Conservation (phyloP, 495 filamentous ascomycete species). For the Penicillium odoratum region DNA sequence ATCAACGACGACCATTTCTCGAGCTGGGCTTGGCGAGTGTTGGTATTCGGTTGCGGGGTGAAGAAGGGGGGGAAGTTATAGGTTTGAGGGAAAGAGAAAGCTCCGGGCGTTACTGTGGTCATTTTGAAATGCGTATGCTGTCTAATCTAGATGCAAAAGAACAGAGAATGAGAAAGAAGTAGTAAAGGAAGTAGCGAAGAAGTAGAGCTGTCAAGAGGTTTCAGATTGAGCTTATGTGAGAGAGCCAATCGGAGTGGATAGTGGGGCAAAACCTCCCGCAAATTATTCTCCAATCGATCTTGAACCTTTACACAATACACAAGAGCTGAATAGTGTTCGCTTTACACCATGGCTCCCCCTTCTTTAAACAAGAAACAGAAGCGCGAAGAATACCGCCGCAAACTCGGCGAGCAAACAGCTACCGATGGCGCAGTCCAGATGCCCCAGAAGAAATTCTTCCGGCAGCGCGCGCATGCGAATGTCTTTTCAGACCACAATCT, state of each 20-base stretch:
- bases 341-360: constrained; percentile 44
- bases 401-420: constrained; percentile 23
- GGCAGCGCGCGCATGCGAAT: constrained; percentile 95
- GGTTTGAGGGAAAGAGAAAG: constrained; percentile 43
- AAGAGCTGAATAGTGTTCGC: background rate
- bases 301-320: constrained; percentile 1
- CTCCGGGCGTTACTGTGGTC: constrained; percentile 19
- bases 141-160: background rate
- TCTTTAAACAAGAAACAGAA: constrained; percentile 66
- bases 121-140: background rate
- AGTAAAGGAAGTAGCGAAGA: constrained; percentile 6
- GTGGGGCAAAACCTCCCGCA: constrained; percentile 15
- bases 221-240: constrained; percentile 4
- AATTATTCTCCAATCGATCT: constrained; percentile 20
- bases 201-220: background rate
- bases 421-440: constrained; percentile 48
- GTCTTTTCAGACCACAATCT: constrained; percentile 92
- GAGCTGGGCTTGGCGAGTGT: constrained; percentile 74
- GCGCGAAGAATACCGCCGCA: constrained; percentile 69
- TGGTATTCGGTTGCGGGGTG: constrained; percentile 70
- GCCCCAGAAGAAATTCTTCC: constrained; percentile 91
- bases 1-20: constrained; percentile 83
- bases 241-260: constrained; percentile 21
- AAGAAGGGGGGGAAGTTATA: constrained; percentile 60
- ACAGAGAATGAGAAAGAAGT: background rate